Conservation (phyloP, 2,329 filamentous ascomycete species). For the Colletotrichum agaves region DNA sequence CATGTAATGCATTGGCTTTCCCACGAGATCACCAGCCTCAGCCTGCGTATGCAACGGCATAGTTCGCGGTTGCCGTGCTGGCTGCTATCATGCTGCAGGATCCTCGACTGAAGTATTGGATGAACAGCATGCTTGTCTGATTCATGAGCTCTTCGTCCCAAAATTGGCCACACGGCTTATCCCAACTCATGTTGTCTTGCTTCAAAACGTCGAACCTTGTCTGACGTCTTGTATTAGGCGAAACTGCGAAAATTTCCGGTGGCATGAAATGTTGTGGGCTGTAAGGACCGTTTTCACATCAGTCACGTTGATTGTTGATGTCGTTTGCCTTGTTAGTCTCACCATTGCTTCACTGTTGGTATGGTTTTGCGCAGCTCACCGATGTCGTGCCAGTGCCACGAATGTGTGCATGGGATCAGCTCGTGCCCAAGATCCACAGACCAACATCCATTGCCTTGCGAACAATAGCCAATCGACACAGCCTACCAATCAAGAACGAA, state of each 20-base stretch:
- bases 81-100: not conserved
- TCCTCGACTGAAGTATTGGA: not conserved
- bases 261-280: not conserved
- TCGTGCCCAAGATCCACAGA: not conserved
- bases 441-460: not conserved
- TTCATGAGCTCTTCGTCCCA: not conserved
- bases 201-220: slow-evolving; percentile 4
- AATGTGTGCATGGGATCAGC: not conserved
- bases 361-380: not conserved
- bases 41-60: not conserved
- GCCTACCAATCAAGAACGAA: no score
- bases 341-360: not conserved
- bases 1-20: not conserved
- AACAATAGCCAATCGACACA: no score
- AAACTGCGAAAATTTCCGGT: not conserved
- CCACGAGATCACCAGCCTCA: not conserved
- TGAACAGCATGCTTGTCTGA: no score
- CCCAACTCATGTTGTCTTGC: not conserved
- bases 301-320: not conserved
- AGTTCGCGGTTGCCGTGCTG: no score
- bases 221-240: not conserved
- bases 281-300: not conserved
- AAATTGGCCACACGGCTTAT: no score
- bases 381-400: not conserved
- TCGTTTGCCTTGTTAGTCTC: not conserved